These are phyloP conservation scores for Geotrichum citri-aurantii DNA, from an alignment of 1,139 yeast genomes.

Conservation along the genomic window DNA sequence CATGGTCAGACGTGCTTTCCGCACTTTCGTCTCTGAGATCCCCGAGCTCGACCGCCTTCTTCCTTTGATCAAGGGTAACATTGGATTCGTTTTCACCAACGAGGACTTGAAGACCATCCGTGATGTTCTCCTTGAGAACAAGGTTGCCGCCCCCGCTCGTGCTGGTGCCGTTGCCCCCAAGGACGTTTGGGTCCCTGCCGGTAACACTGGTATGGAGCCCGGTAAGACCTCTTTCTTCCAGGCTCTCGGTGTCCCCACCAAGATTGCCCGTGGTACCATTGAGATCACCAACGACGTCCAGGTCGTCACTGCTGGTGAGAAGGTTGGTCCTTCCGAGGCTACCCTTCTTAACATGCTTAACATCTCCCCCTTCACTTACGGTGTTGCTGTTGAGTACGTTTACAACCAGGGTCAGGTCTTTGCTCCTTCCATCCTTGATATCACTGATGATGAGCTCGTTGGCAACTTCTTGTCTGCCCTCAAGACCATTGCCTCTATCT, in stretches of 20 bases:
- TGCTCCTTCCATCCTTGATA: slow-evolving; percentile 95
- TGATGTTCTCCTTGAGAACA: slow-evolving; percentile 81
- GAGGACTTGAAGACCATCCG: slow-evolving; percentile 86
- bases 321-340: slow-evolving; percentile 99
- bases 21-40: slow-evolving; percentile 86
- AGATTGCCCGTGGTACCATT: slow-evolving; percentile 99
- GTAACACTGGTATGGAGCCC: slow-evolving; percentile 99
- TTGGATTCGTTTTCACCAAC: slow-evolving; percentile 99
- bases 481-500: slow-evolving; percentile 89
- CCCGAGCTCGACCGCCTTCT: slow-evolving; percentile 94
- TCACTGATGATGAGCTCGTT: slow-evolving; percentile 95
- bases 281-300: slow-evolving; percentile 96
- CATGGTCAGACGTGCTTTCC: slow-evolving; percentile 99
- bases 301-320: slow-evolving; percentile 79
- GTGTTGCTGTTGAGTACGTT: slow-evolving; percentile 94
- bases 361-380: slow-evolving; percentile 99
- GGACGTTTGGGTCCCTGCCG: slow-evolving; percentile 97
- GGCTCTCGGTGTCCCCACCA: slow-evolving; percentile 99
- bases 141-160: slow-evolving; percentile 99
- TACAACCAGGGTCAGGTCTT: slow-evolving; percentile 98
- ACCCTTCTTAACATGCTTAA: slow-evolving; percentile 97
- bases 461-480: slow-evolving; percentile 89
- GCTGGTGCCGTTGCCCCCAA: slow-evolving; percentile 99
- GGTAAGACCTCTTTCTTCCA: slow-evolving; percentile 99
- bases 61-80: slow-evolving; percentile 95